Percentiles rank a stretch among this genome's conserved stretches.
Conservation (phyloP, 2,329 filamentous ascomycete genomes). For the Cercospora beticola region DNA sequence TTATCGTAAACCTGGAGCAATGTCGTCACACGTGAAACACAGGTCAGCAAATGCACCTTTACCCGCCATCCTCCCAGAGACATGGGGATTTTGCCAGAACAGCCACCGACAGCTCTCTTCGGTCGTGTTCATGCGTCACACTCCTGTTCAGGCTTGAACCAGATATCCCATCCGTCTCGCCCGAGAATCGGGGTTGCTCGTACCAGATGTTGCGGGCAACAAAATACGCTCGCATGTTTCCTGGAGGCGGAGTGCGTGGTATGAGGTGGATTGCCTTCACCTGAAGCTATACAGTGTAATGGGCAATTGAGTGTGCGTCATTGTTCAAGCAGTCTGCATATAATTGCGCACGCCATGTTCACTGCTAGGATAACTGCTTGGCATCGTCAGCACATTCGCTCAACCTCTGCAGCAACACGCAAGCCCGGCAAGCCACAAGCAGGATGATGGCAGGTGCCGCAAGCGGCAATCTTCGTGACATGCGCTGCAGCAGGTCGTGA, state of each 20-base stretch:
- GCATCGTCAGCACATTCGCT: neutral
- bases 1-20: neutral
- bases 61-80: neutral
- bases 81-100: neutral
- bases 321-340: neutral
- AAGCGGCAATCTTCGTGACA: neutral
- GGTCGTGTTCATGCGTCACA: neutral
- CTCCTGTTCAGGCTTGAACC: neutral
- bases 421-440: neutral
- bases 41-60: neutral
- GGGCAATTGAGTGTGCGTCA: neutral
- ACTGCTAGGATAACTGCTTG: neutral
- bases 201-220: neutral
- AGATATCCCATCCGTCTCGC: neutral
- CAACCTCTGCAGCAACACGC: neutral
- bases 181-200: neutral
- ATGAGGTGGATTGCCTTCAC: neutral
- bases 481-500: too few relatives aligned
- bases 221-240: neutral
- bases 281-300: neutral
- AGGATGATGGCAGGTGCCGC: neutral
- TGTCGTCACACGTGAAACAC: slow-evolving; percentile 8
- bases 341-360: neutral
- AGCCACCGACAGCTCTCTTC: neutral
- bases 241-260: neutral